phyloP scores from a whole-genome alignment of 257 asterid species.

The Ligustrum vulgare region DNA sequence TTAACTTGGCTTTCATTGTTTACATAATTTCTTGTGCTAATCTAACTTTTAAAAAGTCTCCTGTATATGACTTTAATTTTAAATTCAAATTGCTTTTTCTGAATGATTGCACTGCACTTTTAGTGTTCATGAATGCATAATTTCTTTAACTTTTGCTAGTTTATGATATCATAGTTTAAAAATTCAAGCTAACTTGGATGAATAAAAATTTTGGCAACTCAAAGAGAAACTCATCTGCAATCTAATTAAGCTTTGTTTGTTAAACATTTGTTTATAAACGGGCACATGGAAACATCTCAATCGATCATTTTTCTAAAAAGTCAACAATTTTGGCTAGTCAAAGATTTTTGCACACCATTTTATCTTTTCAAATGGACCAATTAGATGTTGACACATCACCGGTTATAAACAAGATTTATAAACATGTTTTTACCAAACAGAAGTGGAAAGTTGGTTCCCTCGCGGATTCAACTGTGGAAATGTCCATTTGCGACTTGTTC shows the following conservation, averaged over 20 bases:
- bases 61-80: constrained; percentile 2
- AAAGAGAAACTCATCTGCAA: background rate
- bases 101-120: constrained; percentile 3
- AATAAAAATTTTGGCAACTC: background rate
- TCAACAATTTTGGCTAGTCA: too few species aligned
- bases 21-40: constrained; percentile 26
- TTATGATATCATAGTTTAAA: background rate
- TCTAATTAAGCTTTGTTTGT: background rate
- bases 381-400: too few species aligned
- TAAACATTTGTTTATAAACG: too few species aligned
- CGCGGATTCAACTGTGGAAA: background rate
- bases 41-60: constrained; percentile 12
- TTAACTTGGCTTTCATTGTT: constrained; percentile 3
- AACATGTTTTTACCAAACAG: too few species aligned
- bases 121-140: background rate
- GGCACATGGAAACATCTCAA: too few species aligned
- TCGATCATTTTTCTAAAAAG: too few species aligned
- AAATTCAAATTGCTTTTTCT: background rate
- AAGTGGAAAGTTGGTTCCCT: background rate
- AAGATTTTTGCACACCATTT: too few species aligned
- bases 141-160: background rate
- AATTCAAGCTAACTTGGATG: background rate
- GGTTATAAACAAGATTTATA: too few species aligned
- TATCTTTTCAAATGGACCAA: too few species aligned
- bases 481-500: background rate